Conservation (phyloP, 495 filamentous ascomycete genomes). For the Penicillium psychrofluorescens region DNA sequence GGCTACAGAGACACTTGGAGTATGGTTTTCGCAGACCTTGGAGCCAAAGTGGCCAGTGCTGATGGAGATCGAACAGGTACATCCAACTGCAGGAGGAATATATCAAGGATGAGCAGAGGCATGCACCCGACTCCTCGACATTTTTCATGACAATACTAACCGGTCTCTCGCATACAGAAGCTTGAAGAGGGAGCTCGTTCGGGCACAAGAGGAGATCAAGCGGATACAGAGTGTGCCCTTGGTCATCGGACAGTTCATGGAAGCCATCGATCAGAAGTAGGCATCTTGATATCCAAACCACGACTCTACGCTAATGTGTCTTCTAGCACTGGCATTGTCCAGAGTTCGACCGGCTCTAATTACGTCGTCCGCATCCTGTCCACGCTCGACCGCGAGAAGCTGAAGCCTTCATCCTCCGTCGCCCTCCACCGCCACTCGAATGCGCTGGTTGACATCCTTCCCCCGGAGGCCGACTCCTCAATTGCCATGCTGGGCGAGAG, state of each 20-base stretch:
- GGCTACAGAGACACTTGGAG: conserved; percentile 92
- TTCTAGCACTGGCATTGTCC: conserved; percentile 88
- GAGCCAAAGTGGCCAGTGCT: conserved; percentile 10
- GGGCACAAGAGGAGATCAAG: conserved; percentile 99
- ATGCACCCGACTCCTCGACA: conserved; percentile 4
- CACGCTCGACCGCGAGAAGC: conserved; percentile 92
- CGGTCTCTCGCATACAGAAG: conserved; percentile 48
- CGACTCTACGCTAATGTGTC: conserved; percentile 15
- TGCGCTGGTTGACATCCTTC: conserved; percentile 94
- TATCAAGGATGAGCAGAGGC: conserved; percentile 99
- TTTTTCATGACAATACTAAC: no score
- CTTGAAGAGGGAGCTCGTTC: conserved; percentile 92
- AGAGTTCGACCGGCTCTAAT: conserved; percentile 96
- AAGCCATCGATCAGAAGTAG: conserved; percentile 99
- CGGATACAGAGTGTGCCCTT: conserved; percentile 96
- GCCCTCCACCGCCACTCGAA: conserved; percentile 97
- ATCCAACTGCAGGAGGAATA: conserved; percentile 99
- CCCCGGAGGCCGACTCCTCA: conserved; percentile 94
- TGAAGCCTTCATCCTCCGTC: conserved; percentile 96
- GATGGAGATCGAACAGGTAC: conserved; percentile 50
- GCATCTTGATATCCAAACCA: conserved; percentile 4
- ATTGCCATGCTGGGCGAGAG: conserved; percentile 96
- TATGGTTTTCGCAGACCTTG: conserved; percentile 33
- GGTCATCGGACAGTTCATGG: conserved; percentile 99
- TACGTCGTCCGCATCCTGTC: conserved; percentile 98